Evolutionary conservation across 1,284 basidiomycete species (phyloP), one percentile per base, ranked within the genome.

Genomic region (Testicularia cyperi): DNA sequence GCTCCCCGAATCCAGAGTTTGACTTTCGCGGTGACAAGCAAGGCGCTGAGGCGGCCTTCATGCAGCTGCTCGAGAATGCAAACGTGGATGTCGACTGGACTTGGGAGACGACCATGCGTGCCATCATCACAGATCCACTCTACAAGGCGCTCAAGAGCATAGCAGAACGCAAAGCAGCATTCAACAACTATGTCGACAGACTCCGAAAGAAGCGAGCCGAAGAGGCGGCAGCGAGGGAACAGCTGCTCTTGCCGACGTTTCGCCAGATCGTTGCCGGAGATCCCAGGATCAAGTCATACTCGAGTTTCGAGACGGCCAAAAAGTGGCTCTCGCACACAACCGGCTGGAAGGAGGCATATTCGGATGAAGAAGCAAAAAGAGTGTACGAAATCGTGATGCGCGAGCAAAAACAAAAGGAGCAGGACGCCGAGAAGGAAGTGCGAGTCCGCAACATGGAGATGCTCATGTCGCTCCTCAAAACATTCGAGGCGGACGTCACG

Each of bases 81-180:
- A 88, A 88, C 18, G 86, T 98, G 36, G 88, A 91, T 78, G 85
- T 88, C 35, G 85, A 83, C 62, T 96, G 90, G 88, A 92, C 90
- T 16, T 99, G 95, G 95, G 95, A 99, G 77, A 86, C 90, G 79
- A 92, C 92, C 35, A 95, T 98, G 88, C 84, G 94, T 70, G 87
- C 88, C 66, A 91, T 95, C 77, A 92, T 99, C 78, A 96, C 92
- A 65, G 94, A 98, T 80, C 92, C 95, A 27, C 79, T 96, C 62
- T 98, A 96, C 80, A 95, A 92, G 80, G 88, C 91, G 37, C 81
- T 98, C 53, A 90, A 89, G 74, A 90, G 88, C 33, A 81, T 97
- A 38, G 88, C 90, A 4, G 91, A 98, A 79, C 92, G 94, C 80
- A 97, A 96, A 79, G 81, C 85, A 34, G 86, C 87, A 35, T 99